phyloP scores from a whole-genome alignment of 2,329 filamentous ascomycete species.

The Neocatenulostroma microsporum region DNA sequence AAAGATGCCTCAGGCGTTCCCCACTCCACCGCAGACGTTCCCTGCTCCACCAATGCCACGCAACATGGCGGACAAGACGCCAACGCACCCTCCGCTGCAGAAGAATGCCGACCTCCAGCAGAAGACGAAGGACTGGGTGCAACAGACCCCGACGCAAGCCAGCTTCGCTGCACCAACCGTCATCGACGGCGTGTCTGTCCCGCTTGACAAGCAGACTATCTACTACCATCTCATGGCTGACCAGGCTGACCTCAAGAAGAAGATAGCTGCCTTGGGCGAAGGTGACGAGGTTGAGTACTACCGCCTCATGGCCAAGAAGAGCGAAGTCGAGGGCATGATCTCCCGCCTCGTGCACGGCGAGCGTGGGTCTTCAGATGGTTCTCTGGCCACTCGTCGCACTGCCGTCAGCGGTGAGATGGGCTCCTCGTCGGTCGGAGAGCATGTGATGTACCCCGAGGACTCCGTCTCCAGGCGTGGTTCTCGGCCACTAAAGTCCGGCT shows the following conservation, averaged over 20 bases:
- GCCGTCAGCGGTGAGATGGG: not conserved
- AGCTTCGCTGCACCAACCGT: not conserved
- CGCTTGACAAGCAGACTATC: not conserved
- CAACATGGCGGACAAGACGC: not conserved
- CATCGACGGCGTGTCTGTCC: not conserved
- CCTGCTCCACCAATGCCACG: not conserved
- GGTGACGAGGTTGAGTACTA: conserved; percentile 2
- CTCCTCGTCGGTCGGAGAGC: not conserved
- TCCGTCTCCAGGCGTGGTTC: not conserved
- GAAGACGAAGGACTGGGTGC: not conserved
- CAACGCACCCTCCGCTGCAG: not conserved
- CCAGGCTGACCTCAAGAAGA: not conserved
- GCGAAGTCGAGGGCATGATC: conserved; percentile 2
- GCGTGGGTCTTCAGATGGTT: no score
- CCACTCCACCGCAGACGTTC: no score
- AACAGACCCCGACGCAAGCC: not conserved
- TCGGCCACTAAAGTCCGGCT: not conserved
- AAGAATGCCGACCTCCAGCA: not conserved
- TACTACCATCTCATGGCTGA: conserved; percentile 5
- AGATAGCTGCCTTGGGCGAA: not conserved
- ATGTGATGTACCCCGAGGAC: not conserved
- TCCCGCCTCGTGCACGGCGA: not conserved
- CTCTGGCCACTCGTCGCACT: no score
- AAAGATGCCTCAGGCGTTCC: not conserved
- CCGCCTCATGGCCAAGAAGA: not conserved